phyloP scores from a whole-genome alignment of 2,329 filamentous ascomycete species.

The Sporothrix protearum region DNA sequence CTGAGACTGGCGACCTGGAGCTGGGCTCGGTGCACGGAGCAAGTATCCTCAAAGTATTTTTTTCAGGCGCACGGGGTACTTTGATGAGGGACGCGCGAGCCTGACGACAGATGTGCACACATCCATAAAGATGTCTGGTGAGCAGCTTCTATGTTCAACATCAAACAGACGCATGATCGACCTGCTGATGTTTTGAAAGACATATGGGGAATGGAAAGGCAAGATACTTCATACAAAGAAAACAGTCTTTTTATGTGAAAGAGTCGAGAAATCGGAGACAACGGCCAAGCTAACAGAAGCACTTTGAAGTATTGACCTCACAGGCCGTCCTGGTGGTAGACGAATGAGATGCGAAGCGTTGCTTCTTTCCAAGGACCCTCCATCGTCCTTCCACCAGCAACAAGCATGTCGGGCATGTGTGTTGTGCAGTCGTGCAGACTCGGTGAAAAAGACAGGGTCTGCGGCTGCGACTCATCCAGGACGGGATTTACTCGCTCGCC shows the following conservation, averaged over 20 bases:
- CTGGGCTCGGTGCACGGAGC: constrained; percentile 1
- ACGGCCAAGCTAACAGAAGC: background rate
- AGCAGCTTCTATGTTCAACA: background rate
- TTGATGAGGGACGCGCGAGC: background rate
- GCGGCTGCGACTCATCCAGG: background rate
- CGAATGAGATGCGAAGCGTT: background rate
- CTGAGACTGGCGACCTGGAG: constrained; percentile 10
- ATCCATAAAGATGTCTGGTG: background rate
- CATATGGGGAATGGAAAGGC: too few relatives aligned
- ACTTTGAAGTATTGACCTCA: background rate
- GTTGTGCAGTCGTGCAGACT: background rate
- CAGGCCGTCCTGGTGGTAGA: background rate
- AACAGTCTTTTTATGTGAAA: too few relatives aligned
- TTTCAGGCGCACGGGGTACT: background rate
- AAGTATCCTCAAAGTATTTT: background rate
- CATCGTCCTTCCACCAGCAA: background rate
- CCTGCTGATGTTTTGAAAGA: background rate
- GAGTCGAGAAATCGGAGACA: too few relatives aligned
- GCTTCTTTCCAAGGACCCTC: background rate
- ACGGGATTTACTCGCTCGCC: constrained; percentile 17
- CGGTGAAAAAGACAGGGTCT: background rate
- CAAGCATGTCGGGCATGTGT: too few relatives aligned
- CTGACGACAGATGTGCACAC: background rate
- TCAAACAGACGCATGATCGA: background rate
- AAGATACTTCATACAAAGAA: too few relatives aligned